Conservation (phyloP, 2,329 filamentous ascomycete genomes). For the Aureobasidium sp. region DNA sequence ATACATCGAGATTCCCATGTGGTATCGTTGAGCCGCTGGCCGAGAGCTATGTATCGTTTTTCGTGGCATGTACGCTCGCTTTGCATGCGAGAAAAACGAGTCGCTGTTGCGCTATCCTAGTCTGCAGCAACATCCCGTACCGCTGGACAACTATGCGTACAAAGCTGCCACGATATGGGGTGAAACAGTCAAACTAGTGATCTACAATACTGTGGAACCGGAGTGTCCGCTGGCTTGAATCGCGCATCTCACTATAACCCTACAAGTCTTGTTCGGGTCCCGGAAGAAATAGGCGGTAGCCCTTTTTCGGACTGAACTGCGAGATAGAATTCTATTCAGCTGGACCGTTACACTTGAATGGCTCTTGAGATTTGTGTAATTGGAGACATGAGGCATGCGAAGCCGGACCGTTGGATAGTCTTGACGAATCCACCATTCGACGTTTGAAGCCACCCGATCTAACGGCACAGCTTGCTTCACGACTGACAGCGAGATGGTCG, state of each 20-base stretch:
- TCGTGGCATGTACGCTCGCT: background rate
- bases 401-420: conserved; percentile 3
- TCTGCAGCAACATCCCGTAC: background rate
- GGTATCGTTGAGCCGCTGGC: background rate
- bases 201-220: background rate
- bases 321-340: background rate
- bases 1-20: background rate
- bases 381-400: background rate
- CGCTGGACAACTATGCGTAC: background rate
- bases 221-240: background rate
- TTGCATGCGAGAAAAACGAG: background rate
- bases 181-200: background rate
- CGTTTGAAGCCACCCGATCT: background rate
- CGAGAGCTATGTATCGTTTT: background rate
- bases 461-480: background rate
- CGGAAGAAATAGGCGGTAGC: background rate
- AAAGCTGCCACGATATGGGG: background rate
- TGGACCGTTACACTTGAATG: background rate
- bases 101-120: background rate
- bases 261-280: background rate
- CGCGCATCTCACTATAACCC: background rate
- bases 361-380: background rate
- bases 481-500: background rate
- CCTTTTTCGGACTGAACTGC: background rate
- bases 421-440: background rate